Base-by-base conservation (phyloP, 352 stramenopile species). In the Nothophytophthora sp. region DNA sequence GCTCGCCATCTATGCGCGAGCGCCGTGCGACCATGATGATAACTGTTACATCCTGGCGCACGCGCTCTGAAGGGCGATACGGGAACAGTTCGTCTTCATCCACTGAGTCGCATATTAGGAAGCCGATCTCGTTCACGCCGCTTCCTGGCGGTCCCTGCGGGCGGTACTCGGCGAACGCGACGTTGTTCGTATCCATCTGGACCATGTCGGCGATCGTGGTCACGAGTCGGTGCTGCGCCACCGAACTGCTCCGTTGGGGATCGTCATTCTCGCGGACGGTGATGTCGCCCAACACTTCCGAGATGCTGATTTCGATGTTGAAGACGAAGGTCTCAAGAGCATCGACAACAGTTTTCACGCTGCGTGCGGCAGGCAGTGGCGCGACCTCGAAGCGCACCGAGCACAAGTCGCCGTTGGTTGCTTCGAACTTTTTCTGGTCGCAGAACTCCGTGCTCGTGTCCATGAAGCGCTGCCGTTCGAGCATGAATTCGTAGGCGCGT, bases 181-280 rank as follows among this genome's bases (percentile, higher is more conserved):
- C 45, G 20, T 42, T 69, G 35, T 77, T 77, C 11, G 60, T 49
- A 18, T 74, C 60, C 25, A 70, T 18, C 27, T 67, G 24, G 13
- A 70, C 48, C 0, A 33, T 2, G 23, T 67, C 41, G 16, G 28
- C 16, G n/a, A 70, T 54, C 16, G 25, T 60, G 11, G 64, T 73
- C 13, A 72, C 60, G 36, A 77, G 41, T 4, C 53, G 51, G 47
- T 74, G 59, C 36, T 77, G 67, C 4, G 48, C 28, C 22, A 72
- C 49, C 1, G 36, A 42, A 19, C 49, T 54, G 33, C 50, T 36
- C 16, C 34, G 42, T 19, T 15, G 33, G 8, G 34, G 50, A 29
- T 77, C 60, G 52, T 75, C 63, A 28, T 81, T 71, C 34, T 81
- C 66, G 18, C 66, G 70, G 22, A 76, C 59, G 1, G 67, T 77